Conservation (phyloP, 805 yeast genomes). For the Metschnikowia aberdeeniae region DNA sequence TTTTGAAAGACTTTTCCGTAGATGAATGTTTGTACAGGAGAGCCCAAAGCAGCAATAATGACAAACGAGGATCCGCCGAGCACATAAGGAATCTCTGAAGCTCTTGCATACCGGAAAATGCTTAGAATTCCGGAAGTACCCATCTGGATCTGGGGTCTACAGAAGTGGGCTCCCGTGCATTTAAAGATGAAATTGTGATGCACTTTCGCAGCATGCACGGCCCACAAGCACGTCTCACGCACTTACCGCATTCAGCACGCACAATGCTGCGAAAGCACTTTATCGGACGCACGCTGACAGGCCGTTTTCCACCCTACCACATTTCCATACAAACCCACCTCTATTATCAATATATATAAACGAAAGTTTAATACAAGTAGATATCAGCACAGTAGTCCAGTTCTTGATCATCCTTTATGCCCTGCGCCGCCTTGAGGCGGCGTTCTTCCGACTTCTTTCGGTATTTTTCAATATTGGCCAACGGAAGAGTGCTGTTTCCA, state of each 20-base stretch:
- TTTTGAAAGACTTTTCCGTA: slow-evolving; percentile 59
- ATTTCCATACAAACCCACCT: background rate
- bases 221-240: slow-evolving; percentile 4
- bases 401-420: slow-evolving; percentile 1
- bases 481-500: slow-evolving; percentile 16
- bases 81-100: slow-evolving; percentile 10
- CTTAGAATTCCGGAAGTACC: background rate
- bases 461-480: slow-evolving; percentile 7
- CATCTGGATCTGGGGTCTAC: background rate
- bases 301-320: background rate
- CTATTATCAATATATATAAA: background rate
- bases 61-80: slow-evolving; percentile 31
- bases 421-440: background rate
- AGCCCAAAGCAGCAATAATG: slow-evolving; percentile 48
- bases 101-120: slow-evolving; percentile 12
- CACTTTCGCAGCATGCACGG: slow-evolving; percentile 3
- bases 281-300: background rate
- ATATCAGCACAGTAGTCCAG: slow-evolving; percentile 15
- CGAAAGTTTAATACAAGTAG: background rate
- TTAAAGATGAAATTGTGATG: background rate
- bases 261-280: slow-evolving; percentile 7
- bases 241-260: slow-evolving; percentile 13
- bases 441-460: slow-evolving; percentile 5
- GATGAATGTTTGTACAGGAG: slow-evolving; percentile 59
- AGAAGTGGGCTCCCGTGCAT: background rate